Conservation (phyloP, 2,329 filamentous ascomycete species). For the Calonectria ilicicola region DNA sequence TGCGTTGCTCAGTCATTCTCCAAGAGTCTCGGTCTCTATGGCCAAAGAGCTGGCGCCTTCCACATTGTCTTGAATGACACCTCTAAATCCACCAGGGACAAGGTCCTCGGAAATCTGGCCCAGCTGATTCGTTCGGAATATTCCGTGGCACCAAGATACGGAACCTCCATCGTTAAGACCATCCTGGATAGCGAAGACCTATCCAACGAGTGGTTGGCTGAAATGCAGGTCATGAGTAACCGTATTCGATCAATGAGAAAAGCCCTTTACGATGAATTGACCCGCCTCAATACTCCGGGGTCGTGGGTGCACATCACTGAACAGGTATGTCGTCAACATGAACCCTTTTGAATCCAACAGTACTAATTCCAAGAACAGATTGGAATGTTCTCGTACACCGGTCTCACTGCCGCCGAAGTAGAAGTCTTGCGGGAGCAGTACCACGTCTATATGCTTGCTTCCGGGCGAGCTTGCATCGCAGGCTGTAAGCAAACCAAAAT, state of each 20-base stretch:
- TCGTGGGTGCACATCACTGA: slow-evolving; percentile 97
- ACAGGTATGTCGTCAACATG: slow-evolving; percentile 49
- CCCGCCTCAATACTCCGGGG: slow-evolving; percentile 85
- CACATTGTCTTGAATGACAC: slow-evolving; percentile 92
- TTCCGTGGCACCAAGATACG: slow-evolving; percentile 94
- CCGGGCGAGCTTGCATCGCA: slow-evolving; percentile 34
- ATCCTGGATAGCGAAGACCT: slow-evolving; percentile 84
- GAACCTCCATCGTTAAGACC: slow-evolving; percentile 86
- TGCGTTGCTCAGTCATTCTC: slow-evolving; percentile 93
- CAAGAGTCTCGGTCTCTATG: slow-evolving; percentile 98
- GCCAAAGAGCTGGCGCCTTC: slow-evolving; percentile 94
- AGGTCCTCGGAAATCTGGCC: slow-evolving; percentile 27
- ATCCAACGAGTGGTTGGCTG: slow-evolving; percentile 90
- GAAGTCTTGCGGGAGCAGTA: slow-evolving; percentile 73
- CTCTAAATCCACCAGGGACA: slow-evolving; percentile 67
- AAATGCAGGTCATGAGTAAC: slow-evolving; percentile 92
- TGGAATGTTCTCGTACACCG: slow-evolving; percentile 98
- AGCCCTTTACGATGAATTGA: slow-evolving; percentile 82
- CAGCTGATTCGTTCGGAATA: slow-evolving; percentile 95
- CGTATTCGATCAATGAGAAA: slow-evolving; percentile 93
- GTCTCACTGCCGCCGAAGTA: slow-evolving; percentile 79
- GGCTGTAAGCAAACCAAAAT: slow-evolving; percentile 50
- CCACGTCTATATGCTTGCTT: slow-evolving; percentile 77
- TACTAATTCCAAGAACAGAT: slow-evolving; percentile 67
- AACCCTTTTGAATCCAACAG: background rate